Conservation (phyloP, 306 rosid species). For the Lathyrus aphaca region DNA sequence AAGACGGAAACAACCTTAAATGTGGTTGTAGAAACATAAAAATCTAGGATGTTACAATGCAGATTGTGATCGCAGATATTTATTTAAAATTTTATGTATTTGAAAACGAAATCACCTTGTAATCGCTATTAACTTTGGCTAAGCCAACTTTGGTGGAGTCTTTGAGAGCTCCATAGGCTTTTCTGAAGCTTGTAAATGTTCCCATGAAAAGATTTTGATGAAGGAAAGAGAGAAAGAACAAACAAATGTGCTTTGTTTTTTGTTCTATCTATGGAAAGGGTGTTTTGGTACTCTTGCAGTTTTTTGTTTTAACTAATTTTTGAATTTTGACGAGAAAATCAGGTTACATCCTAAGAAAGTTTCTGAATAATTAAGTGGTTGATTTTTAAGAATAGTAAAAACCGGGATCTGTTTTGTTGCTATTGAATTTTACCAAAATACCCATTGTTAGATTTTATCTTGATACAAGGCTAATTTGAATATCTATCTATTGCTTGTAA, state of each 20-base stretch:
- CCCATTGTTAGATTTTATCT: not conserved
- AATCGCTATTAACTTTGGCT: conserved; percentile 95
- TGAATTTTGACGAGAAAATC: conserved; percentile 41
- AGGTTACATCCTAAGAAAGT: conserved; percentile 20
- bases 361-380: conserved; percentile 28
- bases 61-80: not conserved
- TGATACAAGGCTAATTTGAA: not conserved
- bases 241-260: conserved; percentile 44
- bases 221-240: conserved; percentile 43
- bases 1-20: not conserved
- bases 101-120: conserved; percentile 61
- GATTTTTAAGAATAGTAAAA: conserved; percentile 40
- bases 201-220: conserved; percentile 64
- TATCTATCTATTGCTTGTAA: not conserved
- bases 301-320: conserved; percentile 24
- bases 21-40: not conserved
- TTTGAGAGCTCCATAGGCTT: conserved; percentile 96
- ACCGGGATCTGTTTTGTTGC: conserved; percentile 5
- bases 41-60: not conserved
- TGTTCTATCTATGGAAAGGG: conserved; percentile 39
- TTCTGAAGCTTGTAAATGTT: conserved; percentile 81
- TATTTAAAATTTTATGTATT: not conserved
- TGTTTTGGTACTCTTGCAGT: conserved; percentile 35
- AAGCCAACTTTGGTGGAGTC: conserved; percentile 98
- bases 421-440: not conserved